Percentiles rank a stretch among this genome's conserved stretches.
Conservation (phyloP, 2,329 filamentous ascomycete genomes). For the Talaromyces verruculosus region DNA sequence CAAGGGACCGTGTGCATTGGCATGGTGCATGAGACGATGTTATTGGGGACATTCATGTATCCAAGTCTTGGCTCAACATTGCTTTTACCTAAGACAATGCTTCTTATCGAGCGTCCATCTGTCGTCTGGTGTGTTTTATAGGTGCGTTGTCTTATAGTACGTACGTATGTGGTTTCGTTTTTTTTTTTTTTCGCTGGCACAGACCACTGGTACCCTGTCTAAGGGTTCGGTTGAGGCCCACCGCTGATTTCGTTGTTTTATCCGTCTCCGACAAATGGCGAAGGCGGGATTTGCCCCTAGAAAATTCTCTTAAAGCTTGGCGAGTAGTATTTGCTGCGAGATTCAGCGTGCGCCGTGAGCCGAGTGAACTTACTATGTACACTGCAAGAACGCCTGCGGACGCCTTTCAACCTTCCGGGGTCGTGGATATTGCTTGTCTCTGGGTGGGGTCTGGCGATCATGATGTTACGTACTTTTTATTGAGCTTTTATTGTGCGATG, state of each 20-base stretch:
- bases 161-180: too few relatives aligned
- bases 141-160: neutral
- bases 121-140: neutral
- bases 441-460: neutral
- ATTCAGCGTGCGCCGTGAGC: too few relatives aligned
- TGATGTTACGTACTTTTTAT: conserved; percentile 5
- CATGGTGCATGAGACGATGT: neutral
- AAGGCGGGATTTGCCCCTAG: neutral
- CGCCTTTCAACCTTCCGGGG: neutral
- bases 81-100: conserved; percentile 8
- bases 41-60: neutral
- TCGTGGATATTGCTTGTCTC: neutral
- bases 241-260: neutral
- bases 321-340: neutral
- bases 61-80: neutral
- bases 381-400: neutral
- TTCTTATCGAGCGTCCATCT: neutral
- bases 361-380: too few relatives aligned
- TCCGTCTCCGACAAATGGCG: neutral
- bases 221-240: neutral
- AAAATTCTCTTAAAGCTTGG: conserved; percentile 6
- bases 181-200: neutral
- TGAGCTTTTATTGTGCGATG: neutral
- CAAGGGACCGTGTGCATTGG: neutral
- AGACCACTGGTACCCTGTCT: neutral